These are phyloP conservation scores for Fusarium burgessii DNA, from an alignment of 2,329 filamentous ascomycete genomes.

Conservation along the genomic window DNA sequence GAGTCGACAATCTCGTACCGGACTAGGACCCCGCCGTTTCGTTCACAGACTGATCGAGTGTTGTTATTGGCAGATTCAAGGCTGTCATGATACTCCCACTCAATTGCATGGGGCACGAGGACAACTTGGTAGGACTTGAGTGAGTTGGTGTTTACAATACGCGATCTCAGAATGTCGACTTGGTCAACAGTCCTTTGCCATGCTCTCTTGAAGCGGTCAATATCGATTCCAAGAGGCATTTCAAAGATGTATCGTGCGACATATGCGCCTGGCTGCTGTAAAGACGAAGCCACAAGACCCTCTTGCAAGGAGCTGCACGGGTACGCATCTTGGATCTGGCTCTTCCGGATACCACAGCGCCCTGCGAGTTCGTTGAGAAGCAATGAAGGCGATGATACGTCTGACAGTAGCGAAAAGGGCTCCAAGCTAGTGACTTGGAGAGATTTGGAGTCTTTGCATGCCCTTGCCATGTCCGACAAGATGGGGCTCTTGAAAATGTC, in stretches of 20 bases:
- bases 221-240: constrained; percentile 14
- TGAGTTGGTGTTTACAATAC: constrained; percentile 36
- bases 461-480: constrained; percentile 27
- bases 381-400: not conserved
- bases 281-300: constrained; percentile 31
- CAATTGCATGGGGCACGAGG: constrained; percentile 12
- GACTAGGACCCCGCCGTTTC: constrained; percentile 27
- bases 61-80: not conserved
- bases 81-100: constrained; percentile 16
- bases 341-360: constrained; percentile 14
- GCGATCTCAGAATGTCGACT: constrained; percentile 42
- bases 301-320: constrained; percentile 38
- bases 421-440: not conserved
- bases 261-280: constrained; percentile 39
- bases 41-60: constrained; percentile 3
- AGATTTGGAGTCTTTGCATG: not conserved
- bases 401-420: constrained; percentile 10
- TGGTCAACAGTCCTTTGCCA: constrained; percentile 37
- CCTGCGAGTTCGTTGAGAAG: constrained; percentile 27
- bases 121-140: constrained; percentile 39
- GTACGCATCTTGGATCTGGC: constrained; percentile 30
- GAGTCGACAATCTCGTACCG: constrained; percentile 19
- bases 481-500: constrained; percentile 25
- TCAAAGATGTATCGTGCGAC: constrained; percentile 36
- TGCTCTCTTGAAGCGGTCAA: constrained; percentile 30